These are phyloP conservation scores for Caloboletus inedulis DNA, from an alignment of 1,284 basidiomycete species.

Conservation along the genomic window DNA sequence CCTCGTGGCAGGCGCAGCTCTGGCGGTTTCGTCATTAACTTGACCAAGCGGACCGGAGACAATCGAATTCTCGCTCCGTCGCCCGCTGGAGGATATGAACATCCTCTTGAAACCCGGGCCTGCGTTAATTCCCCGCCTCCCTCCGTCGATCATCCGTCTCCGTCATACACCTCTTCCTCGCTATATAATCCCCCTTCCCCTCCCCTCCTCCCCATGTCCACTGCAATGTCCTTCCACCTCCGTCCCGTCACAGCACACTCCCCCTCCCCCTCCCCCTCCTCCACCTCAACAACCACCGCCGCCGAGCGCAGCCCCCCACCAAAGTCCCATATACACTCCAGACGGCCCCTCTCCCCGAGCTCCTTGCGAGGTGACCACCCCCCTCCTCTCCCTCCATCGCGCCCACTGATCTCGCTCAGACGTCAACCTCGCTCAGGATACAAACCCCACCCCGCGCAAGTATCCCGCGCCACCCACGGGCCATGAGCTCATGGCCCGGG, in stretches of 20 bases:
- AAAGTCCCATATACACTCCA: slow-evolving; percentile 19
- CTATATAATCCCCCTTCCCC: slow-evolving; percentile 21
- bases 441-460: slow-evolving; percentile 46
- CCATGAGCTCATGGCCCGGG: slow-evolving; percentile 71
- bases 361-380: slow-evolving; percentile 48
- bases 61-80: slow-evolving; percentile 16
- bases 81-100: slow-evolving; percentile 14
- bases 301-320: slow-evolving; percentile 27
- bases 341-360: slow-evolving; percentile 45
- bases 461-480: slow-evolving; percentile 73
- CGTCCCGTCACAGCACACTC: slow-evolving; percentile 41
- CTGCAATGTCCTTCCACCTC: slow-evolving; percentile 45
- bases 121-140: slow-evolving; percentile 15
- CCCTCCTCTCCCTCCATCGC: background rate
- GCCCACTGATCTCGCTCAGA: slow-evolving; percentile 38
- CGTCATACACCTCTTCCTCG: slow-evolving; percentile 13
- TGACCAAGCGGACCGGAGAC: slow-evolving; percentile 22
- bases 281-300: slow-evolving; percentile 23
- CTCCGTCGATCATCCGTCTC: slow-evolving; percentile 24
- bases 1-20: slow-evolving; percentile 27
- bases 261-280: slow-evolving; percentile 30
- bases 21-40: slow-evolving; percentile 19
- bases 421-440: slow-evolving; percentile 51
- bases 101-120: slow-evolving; percentile 1
- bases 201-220: background rate